Evolutionary conservation across 768 basidiomycete genomes (phyloP).

Genomic region (Guyanaporus albipodus): DNA sequence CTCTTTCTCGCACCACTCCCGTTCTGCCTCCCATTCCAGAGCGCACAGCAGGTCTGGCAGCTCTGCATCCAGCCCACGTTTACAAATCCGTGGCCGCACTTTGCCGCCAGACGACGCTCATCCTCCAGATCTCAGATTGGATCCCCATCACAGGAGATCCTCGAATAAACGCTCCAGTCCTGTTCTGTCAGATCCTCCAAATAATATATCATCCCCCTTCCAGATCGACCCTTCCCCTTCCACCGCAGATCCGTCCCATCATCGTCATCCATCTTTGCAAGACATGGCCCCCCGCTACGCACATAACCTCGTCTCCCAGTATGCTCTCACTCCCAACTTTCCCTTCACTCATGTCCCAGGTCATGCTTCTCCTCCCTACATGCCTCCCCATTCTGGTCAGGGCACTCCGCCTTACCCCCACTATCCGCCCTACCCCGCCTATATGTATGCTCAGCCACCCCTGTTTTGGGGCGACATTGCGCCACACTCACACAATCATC

Average conservation of each 20-base stretch:
- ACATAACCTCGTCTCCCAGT: constrained; percentile 15
- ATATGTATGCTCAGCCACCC: constrained; percentile 35
- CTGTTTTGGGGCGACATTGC: constrained; percentile 35
- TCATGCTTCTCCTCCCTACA: constrained; percentile 25
- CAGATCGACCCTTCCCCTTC: constrained; percentile 10
- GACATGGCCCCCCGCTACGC: constrained; percentile 23
- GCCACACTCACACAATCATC: constrained; percentile 12
- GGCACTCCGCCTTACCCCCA: constrained; percentile 34
- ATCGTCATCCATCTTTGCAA: constrained; percentile 16
- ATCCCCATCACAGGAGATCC: constrained; percentile 14
- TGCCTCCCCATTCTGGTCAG: constrained; percentile 24
- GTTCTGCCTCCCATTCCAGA: constrained; percentile 42
- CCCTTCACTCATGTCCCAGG: constrained; percentile 16
- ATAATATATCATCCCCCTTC: constrained; percentile 10
- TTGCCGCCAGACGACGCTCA: constrained; percentile 39
- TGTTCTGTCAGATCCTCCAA: constrained; percentile 14
- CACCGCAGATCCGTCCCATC: constrained; percentile 13
- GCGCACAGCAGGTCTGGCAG: constrained; percentile 44
- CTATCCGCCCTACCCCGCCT: constrained; percentile 34
- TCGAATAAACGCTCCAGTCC: constrained; percentile 18
- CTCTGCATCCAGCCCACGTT: constrained; percentile 47
- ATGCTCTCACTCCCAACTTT: constrained; percentile 16
- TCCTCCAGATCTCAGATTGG: constrained; percentile 22
- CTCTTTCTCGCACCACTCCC: constrained; percentile 26
- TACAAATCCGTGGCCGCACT: constrained; percentile 37